Conservation (phyloP, 2,329 filamentous ascomycete genomes). For the Aspergillus persii region DNA sequence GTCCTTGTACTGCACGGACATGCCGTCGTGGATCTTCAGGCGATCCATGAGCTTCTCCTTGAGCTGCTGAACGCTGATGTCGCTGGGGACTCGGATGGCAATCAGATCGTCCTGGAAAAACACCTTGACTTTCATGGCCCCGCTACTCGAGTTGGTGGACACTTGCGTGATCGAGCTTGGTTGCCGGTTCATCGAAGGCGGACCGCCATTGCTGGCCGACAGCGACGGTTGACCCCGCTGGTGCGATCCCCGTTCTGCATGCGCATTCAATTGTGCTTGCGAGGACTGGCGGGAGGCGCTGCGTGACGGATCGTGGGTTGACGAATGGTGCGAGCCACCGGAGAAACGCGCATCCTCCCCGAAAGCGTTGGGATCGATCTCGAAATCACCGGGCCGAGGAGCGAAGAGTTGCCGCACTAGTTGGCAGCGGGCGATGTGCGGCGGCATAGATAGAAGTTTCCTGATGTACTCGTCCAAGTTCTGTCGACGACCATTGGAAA, state of each 20-base stretch:
- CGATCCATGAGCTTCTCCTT: slow-evolving; percentile 82
- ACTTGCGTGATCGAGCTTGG: slow-evolving; percentile 54
- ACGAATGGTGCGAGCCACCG: slow-evolving; percentile 65
- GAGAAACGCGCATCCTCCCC: slow-evolving; percentile 74
- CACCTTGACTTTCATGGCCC: slow-evolving; percentile 87
- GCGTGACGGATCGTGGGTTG: slow-evolving; percentile 59
- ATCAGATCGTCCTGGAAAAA: slow-evolving; percentile 91
- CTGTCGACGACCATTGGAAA: slow-evolving; percentile 87
- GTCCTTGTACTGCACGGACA: slow-evolving; percentile 82
- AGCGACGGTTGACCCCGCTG: slow-evolving; percentile 37
- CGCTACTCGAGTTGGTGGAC: slow-evolving; percentile 37
- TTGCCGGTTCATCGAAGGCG: slow-evolving; percentile 47
- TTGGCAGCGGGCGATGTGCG: slow-evolving; percentile 78
- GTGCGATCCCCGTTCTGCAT: slow-evolving; percentile 44
- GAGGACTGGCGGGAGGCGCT: slow-evolving; percentile 65
- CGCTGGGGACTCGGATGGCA: slow-evolving; percentile 79
- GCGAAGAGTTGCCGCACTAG: slow-evolving; percentile 89
- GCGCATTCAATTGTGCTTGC: slow-evolving; percentile 61
- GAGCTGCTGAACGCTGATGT: slow-evolving; percentile 74
- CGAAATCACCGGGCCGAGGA: slow-evolving; percentile 86
- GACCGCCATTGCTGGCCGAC: slow-evolving; percentile 34
- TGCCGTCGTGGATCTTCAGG: slow-evolving; percentile 72
- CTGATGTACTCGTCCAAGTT: slow-evolving; percentile 96
- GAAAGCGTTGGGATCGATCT: slow-evolving; percentile 70
- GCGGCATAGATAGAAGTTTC: slow-evolving; percentile 77